These are phyloP conservation scores for Mycena vulgaris DNA, from an alignment of 768 basidiomycete genomes.

Conservation along the genomic window DNA sequence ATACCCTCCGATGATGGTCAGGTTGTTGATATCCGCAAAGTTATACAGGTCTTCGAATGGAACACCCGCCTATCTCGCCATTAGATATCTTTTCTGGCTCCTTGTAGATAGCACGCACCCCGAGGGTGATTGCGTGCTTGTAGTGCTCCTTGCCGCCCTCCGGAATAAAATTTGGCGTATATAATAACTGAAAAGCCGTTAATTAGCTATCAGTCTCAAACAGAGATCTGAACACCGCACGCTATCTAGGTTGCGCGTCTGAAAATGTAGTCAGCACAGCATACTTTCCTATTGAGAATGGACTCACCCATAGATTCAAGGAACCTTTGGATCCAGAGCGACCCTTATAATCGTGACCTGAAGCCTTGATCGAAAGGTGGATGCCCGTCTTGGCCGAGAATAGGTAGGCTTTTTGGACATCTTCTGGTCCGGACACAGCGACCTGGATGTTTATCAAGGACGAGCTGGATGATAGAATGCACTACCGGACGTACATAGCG, in stretches of 20 bases:
- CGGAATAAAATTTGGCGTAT: conserved; percentile 39
- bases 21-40: conserved; percentile 53
- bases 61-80: conserved; percentile 46
- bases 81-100: no score
- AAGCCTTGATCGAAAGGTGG: conserved; percentile 45
- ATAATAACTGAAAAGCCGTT: conserved; percentile 37
- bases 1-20: conserved; percentile 54
- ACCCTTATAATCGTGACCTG: no score
- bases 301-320: conserved; percentile 45
- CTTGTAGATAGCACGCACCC: conserved; percentile 34
- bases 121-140: conserved; percentile 45
- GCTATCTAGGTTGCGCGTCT: not conserved
- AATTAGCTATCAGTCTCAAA: not conserved
- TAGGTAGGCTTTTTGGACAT: conserved; percentile 40
- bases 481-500: conserved; percentile 36
- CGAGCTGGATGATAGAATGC: not conserved
- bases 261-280: not conserved
- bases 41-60: conserved; percentile 48
- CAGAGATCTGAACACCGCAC: not conserved
- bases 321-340: conserved; percentile 43
- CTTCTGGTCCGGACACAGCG: conserved; percentile 44
- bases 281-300: not conserved
- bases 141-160: conserved; percentile 32
- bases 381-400: conserved; percentile 42
- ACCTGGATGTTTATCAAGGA: not conserved